Percentiles rank a stretch among this genome's conserved stretches.
These are phyloP conservation scores for Neopestalotiopsis sp. DNA, from an alignment of 2,329 filamentous ascomycete genomes.

Conservation along the genomic window DNA sequence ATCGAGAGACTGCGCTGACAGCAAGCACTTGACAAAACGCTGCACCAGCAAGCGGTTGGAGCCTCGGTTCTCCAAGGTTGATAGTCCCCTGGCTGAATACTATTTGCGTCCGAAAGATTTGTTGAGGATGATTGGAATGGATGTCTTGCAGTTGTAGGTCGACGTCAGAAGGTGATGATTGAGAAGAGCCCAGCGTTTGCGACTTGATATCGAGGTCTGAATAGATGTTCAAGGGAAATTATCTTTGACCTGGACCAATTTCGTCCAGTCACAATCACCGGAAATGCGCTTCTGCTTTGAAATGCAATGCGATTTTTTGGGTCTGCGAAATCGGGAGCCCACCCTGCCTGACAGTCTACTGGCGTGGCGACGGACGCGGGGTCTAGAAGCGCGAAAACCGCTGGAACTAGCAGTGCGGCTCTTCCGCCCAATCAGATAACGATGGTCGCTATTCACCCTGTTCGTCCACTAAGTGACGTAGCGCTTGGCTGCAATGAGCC, in stretches of 20 bases:
- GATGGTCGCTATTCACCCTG: not conserved
- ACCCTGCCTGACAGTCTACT: not conserved
- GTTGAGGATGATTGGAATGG: not conserved
- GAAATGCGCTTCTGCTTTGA: slow-evolving; percentile 21
- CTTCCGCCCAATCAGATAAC: slow-evolving; percentile 4
- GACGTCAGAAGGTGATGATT: not conserved
- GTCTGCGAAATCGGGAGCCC: slow-evolving; percentile 21
- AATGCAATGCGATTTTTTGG: slow-evolving; percentile 22
- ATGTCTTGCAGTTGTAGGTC: not conserved
- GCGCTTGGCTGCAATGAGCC: too few relatives aligned
- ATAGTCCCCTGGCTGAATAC: not conserved
- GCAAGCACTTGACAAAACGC: slow-evolving; percentile 3
- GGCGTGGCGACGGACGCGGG: slow-evolving; percentile 13
- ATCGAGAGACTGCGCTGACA: not conserved
- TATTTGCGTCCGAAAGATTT: not conserved
- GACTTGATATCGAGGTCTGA: not conserved
- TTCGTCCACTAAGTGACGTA: slow-evolving; percentile 10
- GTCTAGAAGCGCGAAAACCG: slow-evolving; percentile 1
- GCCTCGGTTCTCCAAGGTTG: not conserved
- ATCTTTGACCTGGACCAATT: not conserved
- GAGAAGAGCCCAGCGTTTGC: not conserved
- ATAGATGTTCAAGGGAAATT: not conserved
- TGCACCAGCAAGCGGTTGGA: not conserved
- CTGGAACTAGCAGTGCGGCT: not conserved
- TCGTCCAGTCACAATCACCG: slow-evolving; percentile 12